Evolutionary conservation across 2,329 filamentous ascomycete species (phyloP), one percentile per base, ranked within the genome.

Genomic region (Ascochyta koolunga): DNA sequence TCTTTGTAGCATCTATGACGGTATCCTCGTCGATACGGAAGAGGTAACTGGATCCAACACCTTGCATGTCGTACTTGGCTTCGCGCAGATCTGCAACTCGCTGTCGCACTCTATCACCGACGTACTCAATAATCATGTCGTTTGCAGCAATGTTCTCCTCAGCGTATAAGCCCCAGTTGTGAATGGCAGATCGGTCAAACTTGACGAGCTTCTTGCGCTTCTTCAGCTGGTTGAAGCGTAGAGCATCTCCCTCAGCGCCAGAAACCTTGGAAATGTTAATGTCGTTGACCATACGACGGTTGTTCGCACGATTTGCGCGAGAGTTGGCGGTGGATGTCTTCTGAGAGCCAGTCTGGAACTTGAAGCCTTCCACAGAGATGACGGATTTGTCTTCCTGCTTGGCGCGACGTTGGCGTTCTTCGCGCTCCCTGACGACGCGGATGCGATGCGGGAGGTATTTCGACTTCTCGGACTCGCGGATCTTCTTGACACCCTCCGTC

Each of bases 91-190:
- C 95, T n/a, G 95, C 93, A 56, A 99, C 95, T 70, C 96, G 91
- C 76, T 99, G 95, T 52, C 95, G 87, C 32, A 99, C 92, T 75
- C 96, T 95, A 78, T 99, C 95, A 56, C 95, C 95, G 10, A 99
- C 95, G 72, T 99, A 99, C 78, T 99, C 95, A 70, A 99, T 99
- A 73, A 99, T 99, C 92, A 99, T 97, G 77, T 99, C 95, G 74
- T 96, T 96, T 73, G 93, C 92, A 56, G 89, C 86, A 60, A 99
- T 99, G 71, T 96, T 95, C 77, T 99, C 95, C 82, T 97, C 93
- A 3, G 95, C 93, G 71, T 99, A 99, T 24, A 99, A 79, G 24
- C 95, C 95, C 95, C 95, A 99, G 69, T 97, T 98, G 78, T 99
- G 95, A 67, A 99, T 99, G 39, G 95, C 95, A 46, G 95, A 99